Evolutionary conservation across 2,329 filamentous ascomycete species (phyloP).

Genomic region (Neurospora sp.): DNA sequence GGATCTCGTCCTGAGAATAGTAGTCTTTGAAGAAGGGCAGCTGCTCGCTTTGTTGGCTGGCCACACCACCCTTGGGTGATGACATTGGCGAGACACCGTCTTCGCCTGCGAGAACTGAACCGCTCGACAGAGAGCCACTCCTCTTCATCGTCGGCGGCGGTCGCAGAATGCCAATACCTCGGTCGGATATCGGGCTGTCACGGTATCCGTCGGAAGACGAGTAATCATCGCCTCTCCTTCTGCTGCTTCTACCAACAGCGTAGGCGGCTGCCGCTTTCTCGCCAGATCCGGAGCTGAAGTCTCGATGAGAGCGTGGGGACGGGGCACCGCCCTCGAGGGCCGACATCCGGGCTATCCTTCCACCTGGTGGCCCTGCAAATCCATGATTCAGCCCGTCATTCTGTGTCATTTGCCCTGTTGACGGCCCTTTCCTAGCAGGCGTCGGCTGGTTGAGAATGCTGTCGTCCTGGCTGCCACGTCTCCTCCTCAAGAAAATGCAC

Average conservation of each 20-base stretch:
- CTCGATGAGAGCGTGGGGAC: conserved; percentile 36
- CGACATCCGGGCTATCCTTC: conserved; percentile 90
- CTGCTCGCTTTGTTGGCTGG: conserved; percentile 90
- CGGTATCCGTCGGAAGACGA: conserved; percentile 65
- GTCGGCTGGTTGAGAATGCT: conserved; percentile 87
- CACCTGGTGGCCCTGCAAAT: conserved; percentile 71
- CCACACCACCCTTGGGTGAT: conserved; percentile 64
- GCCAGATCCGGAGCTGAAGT: conserved; percentile 33
- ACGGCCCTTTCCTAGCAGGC: conserved; percentile 46
- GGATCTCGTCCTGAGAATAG: conserved; percentile 94
- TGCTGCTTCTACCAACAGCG: conserved; percentile 26
- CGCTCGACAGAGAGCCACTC: conserved; percentile 82
- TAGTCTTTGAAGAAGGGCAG: conserved; percentile 97
- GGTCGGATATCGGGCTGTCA: conserved; percentile 61
- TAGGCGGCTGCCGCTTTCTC: conserved; percentile 39
- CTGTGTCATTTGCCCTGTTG: conserved; percentile 28
- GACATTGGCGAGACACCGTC: conserved; percentile 74
- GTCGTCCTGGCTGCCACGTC: conserved; percentile 51
- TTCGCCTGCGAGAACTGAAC: conserved; percentile 61
- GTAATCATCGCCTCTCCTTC: conserved; percentile 40
- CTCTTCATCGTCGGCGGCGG: conserved; percentile 55
- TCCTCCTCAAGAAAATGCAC: conserved; percentile 50
- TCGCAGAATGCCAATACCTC: conserved; percentile 43
- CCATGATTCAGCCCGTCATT: conserved; percentile 33
- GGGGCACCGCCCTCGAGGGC: conserved; percentile 68